Conservation (phyloP, 495 filamentous ascomycete species). For the Aspergillus funiculosus region DNA sequence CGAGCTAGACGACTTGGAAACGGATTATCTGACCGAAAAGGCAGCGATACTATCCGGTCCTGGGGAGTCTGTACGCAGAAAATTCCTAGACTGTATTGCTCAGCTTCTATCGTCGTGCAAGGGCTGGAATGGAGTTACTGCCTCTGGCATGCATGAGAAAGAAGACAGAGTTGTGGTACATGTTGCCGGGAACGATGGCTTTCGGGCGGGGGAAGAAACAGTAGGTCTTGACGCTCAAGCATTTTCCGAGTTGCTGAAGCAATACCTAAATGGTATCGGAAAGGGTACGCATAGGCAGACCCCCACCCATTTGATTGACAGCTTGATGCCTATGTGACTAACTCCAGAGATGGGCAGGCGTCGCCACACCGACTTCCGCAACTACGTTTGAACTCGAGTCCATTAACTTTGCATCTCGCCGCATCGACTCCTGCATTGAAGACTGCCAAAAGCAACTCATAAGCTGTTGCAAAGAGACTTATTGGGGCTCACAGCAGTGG, state of each 20-base stretch:
- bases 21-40: not conserved
- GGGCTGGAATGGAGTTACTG: not conserved
- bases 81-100: not conserved
- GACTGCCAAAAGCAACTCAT: not conserved
- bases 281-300: not conserved
- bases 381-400: not conserved
- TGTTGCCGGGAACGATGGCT: not conserved
- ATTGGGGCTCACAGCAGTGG: not conserved
- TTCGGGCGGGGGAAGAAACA: not conserved
- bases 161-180: not conserved
- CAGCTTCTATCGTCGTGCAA: not conserved
- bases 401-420: not conserved
- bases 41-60: not conserved
- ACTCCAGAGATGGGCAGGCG: too few species aligned
- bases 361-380: not conserved
- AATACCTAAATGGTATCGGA: not conserved
- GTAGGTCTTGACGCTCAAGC: not conserved
- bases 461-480: not conserved
- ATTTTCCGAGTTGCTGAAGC: not conserved
- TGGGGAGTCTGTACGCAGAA: not conserved
- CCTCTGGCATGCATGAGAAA: not conserved
- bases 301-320: too few species aligned
- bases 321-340: too few species aligned
- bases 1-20: not conserved
- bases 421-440: not conserved